Base-by-base conservation (phyloP, 352 stramenopile species). In the Phytophthora pinifolia region DNA sequence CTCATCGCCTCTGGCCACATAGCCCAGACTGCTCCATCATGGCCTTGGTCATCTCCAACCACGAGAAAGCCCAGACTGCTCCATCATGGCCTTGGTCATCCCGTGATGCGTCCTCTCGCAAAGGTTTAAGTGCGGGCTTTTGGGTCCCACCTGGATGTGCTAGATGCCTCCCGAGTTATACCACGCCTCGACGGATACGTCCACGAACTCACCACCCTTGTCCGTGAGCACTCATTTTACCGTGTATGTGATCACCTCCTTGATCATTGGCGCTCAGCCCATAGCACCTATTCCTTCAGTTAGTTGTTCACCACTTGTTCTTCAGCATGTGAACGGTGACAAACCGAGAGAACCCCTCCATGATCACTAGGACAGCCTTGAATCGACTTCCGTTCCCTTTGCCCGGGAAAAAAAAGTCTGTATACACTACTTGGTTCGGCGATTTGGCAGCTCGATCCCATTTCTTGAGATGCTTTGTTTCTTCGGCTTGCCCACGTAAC, bases 91-190 rank as follows among this genome's bases (percentile, higher is more conserved):
- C 15, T 59, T 59, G 10, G 33, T 49, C 32, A 51, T 51, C 0
- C n/a, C n/a, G n/a, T 54, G 53, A 12, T 61, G 53, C 1, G 36
- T 46, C 3, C 35, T 9, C 30, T 61, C 44, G 10, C 43, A 61
- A 4, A 54, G 25, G 13, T 61, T 49, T n/a, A 54, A 43, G 6
- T 61, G 53, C n/a, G 44, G 48, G 18, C 43, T 54, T 13, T 52
- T 46, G 4, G 44, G 29, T 13, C 42, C 12, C 10, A 54, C 44
- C 9, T 29, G 18, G 8, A 54, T 34, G 13, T 37, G 44, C 22
- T 52, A 43, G 9, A 61, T 61, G 1, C 53, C 44, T 22, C 25
- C 27, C 17, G 17, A 15, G 8, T 22, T 13, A 13, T 61, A 61
- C 53, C 43, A 61, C 3, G 13, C 10, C 12, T 47, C 27, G 35